A percentile compares a stretch with the other conserved stretches of the same genome.
Conservation (phyloP, 2,329 filamentous ascomycete species). For the Ceratocystis smalleyi region DNA sequence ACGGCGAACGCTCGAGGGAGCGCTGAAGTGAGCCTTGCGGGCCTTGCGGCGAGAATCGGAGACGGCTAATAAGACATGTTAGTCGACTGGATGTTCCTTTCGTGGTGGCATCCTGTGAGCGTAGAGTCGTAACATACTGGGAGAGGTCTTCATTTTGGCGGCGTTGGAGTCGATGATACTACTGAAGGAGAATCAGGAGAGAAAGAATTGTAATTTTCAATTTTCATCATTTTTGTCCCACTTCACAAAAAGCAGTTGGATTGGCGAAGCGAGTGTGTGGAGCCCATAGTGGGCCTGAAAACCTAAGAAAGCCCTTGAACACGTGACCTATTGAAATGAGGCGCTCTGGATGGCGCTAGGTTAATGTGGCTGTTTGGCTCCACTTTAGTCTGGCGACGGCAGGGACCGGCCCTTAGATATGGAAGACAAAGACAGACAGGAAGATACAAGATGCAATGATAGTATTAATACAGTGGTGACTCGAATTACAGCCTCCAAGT, state of each 20-base stretch:
- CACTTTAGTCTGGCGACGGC: neutral
- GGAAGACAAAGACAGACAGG: neutral
- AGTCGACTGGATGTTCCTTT: neutral
- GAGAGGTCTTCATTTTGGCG: slow-evolving; percentile 17
- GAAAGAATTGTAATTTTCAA: neutral
- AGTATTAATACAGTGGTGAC: neutral
- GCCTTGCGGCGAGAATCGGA: slow-evolving; percentile 89
- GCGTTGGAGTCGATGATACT: slow-evolving; percentile 13
- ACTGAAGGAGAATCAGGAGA: slow-evolving; percentile 7
- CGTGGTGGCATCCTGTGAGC: neutral
- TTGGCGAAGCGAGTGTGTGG: slow-evolving; percentile 10
- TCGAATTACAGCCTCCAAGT: neutral
- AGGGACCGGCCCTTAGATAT: neutral
- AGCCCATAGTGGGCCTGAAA: neutral
- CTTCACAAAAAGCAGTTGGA: neutral
- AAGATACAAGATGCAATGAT: neutral
- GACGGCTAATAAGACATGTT: slow-evolving; percentile 32
- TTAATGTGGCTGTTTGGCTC: neutral
- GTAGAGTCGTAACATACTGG: slow-evolving; percentile 8
- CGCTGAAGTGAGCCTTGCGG: slow-evolving; percentile 95
- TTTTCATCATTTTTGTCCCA: slow-evolving; percentile 8
- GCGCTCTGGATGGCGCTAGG: neutral
- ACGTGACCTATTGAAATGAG: slow-evolving; percentile 5
- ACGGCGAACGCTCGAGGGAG: slow-evolving; percentile 85
- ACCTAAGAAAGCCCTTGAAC: slow-evolving; percentile 6